Evolutionary conservation across 192 early-diverging fungal genomes (phyloP).

Genomic region (Jimgerdemannia flammicorona): DNA sequence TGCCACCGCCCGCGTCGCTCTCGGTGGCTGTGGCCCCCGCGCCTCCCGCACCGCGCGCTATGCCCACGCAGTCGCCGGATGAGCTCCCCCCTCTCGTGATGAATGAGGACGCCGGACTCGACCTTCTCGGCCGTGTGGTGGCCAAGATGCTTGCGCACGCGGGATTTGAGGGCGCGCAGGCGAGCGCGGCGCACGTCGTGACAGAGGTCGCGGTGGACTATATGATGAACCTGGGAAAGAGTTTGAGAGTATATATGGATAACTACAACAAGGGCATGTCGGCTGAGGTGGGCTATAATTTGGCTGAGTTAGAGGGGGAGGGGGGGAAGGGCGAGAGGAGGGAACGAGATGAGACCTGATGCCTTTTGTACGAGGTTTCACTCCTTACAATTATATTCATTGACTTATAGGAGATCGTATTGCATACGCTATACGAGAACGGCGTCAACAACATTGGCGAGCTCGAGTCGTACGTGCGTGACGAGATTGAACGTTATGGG

Average conservation of each 20-base stretch:
- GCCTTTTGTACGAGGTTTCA: neutral
- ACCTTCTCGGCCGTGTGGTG: constrained; percentile 54
- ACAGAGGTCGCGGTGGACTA: constrained; percentile 80
- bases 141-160: constrained; percentile 76
- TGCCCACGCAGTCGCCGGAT: constrained; percentile 21
- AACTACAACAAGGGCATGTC: constrained; percentile 69
- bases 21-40: neutral
- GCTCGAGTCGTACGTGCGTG: constrained; percentile 75
- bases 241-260: constrained; percentile 74
- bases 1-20: constrained; percentile 2
- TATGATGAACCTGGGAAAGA: constrained; percentile 79
- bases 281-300: constrained; percentile 51
- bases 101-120: constrained; percentile 51
- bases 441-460: constrained; percentile 64
- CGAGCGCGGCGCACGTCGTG: constrained; percentile 61
- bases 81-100: constrained; percentile 47
- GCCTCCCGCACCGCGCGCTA: neutral
- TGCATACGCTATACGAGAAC: constrained; percentile 79
- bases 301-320: constrained; percentile 2
- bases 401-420: constrained; percentile 66
- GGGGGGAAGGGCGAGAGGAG: neutral
- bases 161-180: constrained; percentile 83
- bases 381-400: neutral
- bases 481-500: constrained; percentile 75
- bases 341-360: constrained; percentile 1